A percentile compares a stretch with the other conserved stretches of the same genome.
Conservation (phyloP, 345 rosid species). For the Aquilaria malaccensis region DNA sequence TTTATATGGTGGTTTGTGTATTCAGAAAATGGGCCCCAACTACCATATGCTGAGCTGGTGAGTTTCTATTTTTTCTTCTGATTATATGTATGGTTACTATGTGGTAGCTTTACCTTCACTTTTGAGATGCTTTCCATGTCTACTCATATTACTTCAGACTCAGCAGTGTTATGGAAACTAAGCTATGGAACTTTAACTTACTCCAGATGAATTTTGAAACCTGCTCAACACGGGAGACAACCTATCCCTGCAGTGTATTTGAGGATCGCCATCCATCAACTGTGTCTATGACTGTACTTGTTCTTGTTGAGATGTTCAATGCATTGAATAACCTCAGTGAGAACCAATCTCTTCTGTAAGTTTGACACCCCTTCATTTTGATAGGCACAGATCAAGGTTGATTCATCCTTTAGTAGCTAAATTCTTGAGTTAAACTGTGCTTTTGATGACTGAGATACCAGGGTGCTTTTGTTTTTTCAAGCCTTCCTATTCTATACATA, state of each 20-base stretch:
- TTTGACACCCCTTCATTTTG: conserved; percentile 10
- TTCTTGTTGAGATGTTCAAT: conserved; percentile 99
- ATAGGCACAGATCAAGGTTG: too few species aligned
- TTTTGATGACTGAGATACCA: too few species aligned
- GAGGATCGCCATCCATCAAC: conserved; percentile 97
- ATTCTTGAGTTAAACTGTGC: too few species aligned
- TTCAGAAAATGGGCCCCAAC: conserved; percentile 78
- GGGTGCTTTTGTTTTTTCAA: too few species aligned
- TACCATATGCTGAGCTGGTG: conserved; percentile 86
- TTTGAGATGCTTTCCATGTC: neutral
- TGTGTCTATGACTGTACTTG: conserved; percentile 97
- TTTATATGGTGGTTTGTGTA: conserved; percentile 97
- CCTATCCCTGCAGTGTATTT: conserved; percentile 88
- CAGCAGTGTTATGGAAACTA: neutral
- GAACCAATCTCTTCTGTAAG: conserved; percentile 96
- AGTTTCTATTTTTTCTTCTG: conserved; percentile 16
- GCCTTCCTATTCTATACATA: neutral
- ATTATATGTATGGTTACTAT: neutral
- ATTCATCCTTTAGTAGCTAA: too few species aligned
- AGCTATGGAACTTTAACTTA: conserved; percentile 1
- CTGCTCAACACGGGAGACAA: conserved; percentile 76
- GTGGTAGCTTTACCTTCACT: neutral
- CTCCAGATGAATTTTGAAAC: conserved; percentile 93
- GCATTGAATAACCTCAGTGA: conserved; percentile 99
- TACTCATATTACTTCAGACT: neutral